Evolutionary conservation across 345 rosid species (phyloP), one percentile per base, ranked within the genome.

Genomic region (Eucalyptus paniculata): DNA sequence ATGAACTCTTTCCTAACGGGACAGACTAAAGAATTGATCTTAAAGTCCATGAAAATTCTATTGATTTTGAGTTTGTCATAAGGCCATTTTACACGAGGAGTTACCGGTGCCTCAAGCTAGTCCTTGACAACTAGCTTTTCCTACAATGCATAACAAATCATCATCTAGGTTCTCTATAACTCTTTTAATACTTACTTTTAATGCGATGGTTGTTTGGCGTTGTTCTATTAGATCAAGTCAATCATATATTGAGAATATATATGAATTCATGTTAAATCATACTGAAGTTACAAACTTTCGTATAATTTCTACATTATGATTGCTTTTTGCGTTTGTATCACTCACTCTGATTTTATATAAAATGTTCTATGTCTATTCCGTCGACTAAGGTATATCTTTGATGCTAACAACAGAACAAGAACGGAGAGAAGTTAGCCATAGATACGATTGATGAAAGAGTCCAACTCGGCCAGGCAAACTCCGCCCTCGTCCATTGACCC

Each of bases 401-500:
- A 50, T 50, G 28, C 17, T 60, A 28, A 50, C 19, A 50, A 50
- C 7, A 50, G 53, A 50, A 65, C 28, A 65, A 65, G 72, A n/a
- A 65, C 18, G 37, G 72, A 65, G 72, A n/a, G 5, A 65, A 15
- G 91, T 44, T 90, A 93, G 50, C 93, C 92, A 42, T 87, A 92
- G 83, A 95, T 94, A 89, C 89, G 94, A 86, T 92, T 82, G 72
- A 94, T 86, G 90, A 94, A 95, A 53, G 95, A 91, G 51, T 94
- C 93, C 53, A 94, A 50, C 90, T 95, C 95, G 90, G 21, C 54
- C 13, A 90, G 77, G 88, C 92, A 90, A 91, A 88, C 90, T 30
- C 95, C 95, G 13, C 93, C 95, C 72, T 93, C 91, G 12, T 28
- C 88, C 88, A 89, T 77, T 19, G 95, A 93, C 21, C 51, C 54